Evolutionary conservation across 176 grass and related monocot species (phyloP).

Genomic region (Paspalum notatum): DNA sequence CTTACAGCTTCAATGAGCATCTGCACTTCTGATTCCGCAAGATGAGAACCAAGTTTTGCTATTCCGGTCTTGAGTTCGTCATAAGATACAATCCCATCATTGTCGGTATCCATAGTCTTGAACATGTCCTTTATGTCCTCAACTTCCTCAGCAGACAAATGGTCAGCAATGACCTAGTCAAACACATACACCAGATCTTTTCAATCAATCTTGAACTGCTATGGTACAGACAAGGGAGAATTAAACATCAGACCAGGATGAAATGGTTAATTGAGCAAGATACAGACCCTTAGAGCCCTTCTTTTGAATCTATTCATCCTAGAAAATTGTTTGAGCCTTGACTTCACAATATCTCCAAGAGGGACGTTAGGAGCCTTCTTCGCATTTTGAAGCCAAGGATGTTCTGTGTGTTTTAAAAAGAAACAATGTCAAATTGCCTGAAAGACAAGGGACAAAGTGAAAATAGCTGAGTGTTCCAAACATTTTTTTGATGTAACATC

Average conservation of each 20-base stretch:
- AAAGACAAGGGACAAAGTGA: background rate
- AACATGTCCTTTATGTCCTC: constrained; percentile 99
- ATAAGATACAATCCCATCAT: constrained; percentile 93
- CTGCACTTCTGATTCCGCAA: constrained; percentile 91
- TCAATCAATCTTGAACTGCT: constrained; percentile 30
- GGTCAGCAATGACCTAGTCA: constrained; percentile 93
- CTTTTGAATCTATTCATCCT: constrained; percentile 99
- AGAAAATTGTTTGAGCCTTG: constrained; percentile 99
- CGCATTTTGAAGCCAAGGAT: constrained; percentile 97
- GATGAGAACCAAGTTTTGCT: constrained; percentile 95
- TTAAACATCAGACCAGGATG: constrained; percentile 15
- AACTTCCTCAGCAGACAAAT: constrained; percentile 96
- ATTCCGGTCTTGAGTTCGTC: constrained; percentile 89
- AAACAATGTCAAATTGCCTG: background rate
- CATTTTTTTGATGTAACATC: background rate
- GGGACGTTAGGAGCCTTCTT: constrained; percentile 99
- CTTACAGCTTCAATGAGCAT: constrained; percentile 99
- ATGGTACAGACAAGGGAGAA: constrained; percentile 8
- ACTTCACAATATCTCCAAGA: constrained; percentile 99
- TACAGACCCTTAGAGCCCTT: constrained; percentile 86
- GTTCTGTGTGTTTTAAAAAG: constrained; percentile 50
- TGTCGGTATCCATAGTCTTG: constrained; percentile 95
- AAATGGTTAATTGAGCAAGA: constrained; percentile 15
- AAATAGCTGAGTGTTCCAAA: background rate
- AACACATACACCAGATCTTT: constrained; percentile 12